phyloP scores from a whole-genome alignment of 257 asterid species.

The Rhazya stricta region DNA sequence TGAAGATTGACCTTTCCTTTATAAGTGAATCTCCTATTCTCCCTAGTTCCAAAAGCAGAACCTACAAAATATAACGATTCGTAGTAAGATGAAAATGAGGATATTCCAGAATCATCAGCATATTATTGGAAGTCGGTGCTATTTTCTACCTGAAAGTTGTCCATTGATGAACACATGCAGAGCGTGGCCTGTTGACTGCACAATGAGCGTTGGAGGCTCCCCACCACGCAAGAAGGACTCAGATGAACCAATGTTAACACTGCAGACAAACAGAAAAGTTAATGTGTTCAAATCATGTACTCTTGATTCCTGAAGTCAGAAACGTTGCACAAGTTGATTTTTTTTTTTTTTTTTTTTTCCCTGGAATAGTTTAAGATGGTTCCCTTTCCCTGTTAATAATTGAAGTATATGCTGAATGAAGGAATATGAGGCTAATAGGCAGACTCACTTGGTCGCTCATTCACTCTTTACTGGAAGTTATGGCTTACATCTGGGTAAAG shows the following conservation, averaged over 20 bases:
- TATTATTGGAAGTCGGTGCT: neutral
- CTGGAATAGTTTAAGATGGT: neutral
- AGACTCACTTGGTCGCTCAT: neutral
- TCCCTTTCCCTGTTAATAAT: neutral
- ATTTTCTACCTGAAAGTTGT: conserved; percentile 66
- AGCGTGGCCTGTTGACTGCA: conserved; percentile 76
- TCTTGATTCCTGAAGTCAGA: neutral
- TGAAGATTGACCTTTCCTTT: conserved; percentile 54
- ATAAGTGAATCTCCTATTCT: conserved; percentile 53
- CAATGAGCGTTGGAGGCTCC: conserved; percentile 70
- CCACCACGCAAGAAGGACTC: conserved; percentile 76
- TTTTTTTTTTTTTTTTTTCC: too few species aligned
- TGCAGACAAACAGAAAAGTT: conserved; percentile 24
- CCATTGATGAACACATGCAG: conserved; percentile 82
- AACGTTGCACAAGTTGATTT: neutral
- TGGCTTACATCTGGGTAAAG: neutral
- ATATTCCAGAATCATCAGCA: neutral
- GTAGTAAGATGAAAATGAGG: neutral
- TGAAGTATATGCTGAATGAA: neutral
- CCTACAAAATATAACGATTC: conserved; percentile 33
- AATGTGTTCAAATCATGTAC: neutral
- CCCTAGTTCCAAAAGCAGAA: conserved; percentile 81
- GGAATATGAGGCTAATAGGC: neutral
- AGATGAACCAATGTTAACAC: conserved; percentile 67
- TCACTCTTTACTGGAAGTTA: neutral